Percentiles rank a stretch among this genome's conserved stretches.
phyloP scores from a whole-genome alignment of 192 early-diverging fungal species.

The Backusella morwellensis region DNA sequence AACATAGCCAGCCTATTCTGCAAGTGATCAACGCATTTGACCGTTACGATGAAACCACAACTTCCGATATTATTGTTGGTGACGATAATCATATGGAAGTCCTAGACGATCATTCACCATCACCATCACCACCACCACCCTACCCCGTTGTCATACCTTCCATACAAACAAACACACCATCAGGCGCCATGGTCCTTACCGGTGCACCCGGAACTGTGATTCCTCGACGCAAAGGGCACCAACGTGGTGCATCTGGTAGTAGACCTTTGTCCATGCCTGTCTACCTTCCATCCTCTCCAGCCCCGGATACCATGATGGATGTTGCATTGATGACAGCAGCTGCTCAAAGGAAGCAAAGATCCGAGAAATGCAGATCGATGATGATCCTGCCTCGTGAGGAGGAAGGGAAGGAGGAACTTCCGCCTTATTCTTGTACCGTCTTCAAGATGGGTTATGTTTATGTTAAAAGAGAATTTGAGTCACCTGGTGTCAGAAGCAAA shows the following conservation, averaged over 20 bases:
- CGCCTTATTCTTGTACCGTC: constrained; percentile 46
- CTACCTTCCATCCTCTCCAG: background rate
- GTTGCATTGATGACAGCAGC: background rate
- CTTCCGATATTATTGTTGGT: background rate
- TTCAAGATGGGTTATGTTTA: constrained; percentile 47
- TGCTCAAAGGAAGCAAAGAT: background rate
- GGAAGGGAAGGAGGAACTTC: constrained; percentile 42
- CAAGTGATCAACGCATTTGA: background rate
- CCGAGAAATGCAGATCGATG: background rate
- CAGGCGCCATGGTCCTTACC: background rate
- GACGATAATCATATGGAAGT: background rate
- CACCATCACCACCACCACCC: background rate
- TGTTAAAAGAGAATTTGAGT: constrained; percentile 45
- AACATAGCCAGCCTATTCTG: background rate
- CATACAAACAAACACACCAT: constrained; percentile 12
- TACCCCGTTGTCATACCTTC: constrained; percentile 9
- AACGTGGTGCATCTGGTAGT: background rate
- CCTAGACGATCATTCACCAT: constrained; percentile 3
- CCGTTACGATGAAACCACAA: background rate
- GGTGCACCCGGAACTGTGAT: background rate
- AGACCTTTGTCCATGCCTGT: constrained; percentile 13
- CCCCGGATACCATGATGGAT: background rate
- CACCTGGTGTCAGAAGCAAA: constrained; percentile 31
- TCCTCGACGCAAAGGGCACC: constrained; percentile 1
- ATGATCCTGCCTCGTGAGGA: constrained; percentile 33